A percentile compares a stretch with the other conserved stretches of the same genome.
These are phyloP conservation scores for Pelargonium nanum DNA, from an alignment of 345 rosid genomes.

Conservation along the genomic window DNA sequence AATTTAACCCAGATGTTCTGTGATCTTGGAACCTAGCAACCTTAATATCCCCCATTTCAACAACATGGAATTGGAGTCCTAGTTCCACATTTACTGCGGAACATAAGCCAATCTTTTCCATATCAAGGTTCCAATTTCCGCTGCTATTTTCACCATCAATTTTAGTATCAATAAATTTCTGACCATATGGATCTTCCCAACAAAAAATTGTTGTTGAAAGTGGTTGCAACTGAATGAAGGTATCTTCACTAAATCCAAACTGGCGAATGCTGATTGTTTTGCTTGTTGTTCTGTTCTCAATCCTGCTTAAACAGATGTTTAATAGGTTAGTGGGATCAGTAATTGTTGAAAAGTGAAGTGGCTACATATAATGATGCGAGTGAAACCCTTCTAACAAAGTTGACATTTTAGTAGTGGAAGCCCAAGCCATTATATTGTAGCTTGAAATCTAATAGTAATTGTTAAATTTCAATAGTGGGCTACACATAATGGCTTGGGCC, in stretches of 20 bases:
- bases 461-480: too few species aligned
- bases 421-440: too few species aligned
- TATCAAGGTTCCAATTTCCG: slow-evolving; percentile 45
- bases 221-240: slow-evolving; percentile 63
- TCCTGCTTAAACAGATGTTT: slow-evolving; percentile 33
- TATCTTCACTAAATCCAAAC: slow-evolving; percentile 71
- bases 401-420: too few species aligned
- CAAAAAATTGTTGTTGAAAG: slow-evolving; percentile 63
- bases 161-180: slow-evolving; percentile 60
- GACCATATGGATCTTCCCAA: slow-evolving; percentile 98
- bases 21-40: slow-evolving; percentile 57
- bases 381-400: too few species aligned
- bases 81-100: slow-evolving; percentile 32
- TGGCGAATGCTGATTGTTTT: slow-evolving; percentile 68
- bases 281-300: slow-evolving; percentile 66
- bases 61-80: slow-evolving; percentile 51
- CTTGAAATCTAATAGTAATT: too few species aligned
- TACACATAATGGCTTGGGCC: too few species aligned
- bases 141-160: slow-evolving; percentile 30
- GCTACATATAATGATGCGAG: too few species aligned
- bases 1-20: slow-evolving; percentile 18
- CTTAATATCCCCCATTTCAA: slow-evolving; percentile 58
- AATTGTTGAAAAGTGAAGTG: not conserved
- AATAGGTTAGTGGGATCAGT: slow-evolving; percentile 4
- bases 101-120: slow-evolving; percentile 46